Conservation (phyloP, 1,139 yeast genomes). For the Yamadazyma dendronema region DNA sequence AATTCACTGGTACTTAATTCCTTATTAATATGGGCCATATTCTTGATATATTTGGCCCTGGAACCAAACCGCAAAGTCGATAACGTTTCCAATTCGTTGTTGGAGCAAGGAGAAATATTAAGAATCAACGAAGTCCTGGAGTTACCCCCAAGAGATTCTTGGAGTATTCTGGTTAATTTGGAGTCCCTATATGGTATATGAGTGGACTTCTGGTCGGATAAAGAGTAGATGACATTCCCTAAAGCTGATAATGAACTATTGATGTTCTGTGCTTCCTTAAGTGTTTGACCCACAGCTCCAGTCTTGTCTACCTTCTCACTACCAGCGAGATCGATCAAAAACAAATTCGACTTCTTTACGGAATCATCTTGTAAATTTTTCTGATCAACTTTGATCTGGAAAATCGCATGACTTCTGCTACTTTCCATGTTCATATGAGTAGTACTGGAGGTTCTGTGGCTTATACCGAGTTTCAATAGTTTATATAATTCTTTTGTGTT, state of each 20-base stretch:
- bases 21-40: conserved; percentile 65
- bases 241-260: conserved; percentile 75
- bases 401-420: conserved; percentile 80
- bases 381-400: conserved; percentile 65
- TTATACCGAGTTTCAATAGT: conserved; percentile 56
- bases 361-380: conserved; percentile 54
- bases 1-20: conserved; percentile 63
- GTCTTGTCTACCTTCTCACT: conserved; percentile 84
- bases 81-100: conserved; percentile 66
- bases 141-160: conserved; percentile 86
- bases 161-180: conserved; percentile 76
- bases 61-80: conserved; percentile 80
- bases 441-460: conserved; percentile 54
- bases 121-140: conserved; percentile 77
- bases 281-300: conserved; percentile 71
- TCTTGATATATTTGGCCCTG: conserved; percentile 71
- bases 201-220: conserved; percentile 65
- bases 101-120: conserved; percentile 69
- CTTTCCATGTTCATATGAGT: conserved; percentile 77
- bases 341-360: conserved; percentile 64
- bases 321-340: conserved; percentile 85
- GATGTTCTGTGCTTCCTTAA: conserved; percentile 84
- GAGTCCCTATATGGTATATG: conserved; percentile 84
- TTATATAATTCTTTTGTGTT: conserved; percentile 57
- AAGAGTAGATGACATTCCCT: conserved; percentile 78